A percentile compares a stretch with the other conserved stretches of the same genome.
phyloP scores from a whole-genome alignment of 345 rosid genomes.

The Luvunga scandens region DNA sequence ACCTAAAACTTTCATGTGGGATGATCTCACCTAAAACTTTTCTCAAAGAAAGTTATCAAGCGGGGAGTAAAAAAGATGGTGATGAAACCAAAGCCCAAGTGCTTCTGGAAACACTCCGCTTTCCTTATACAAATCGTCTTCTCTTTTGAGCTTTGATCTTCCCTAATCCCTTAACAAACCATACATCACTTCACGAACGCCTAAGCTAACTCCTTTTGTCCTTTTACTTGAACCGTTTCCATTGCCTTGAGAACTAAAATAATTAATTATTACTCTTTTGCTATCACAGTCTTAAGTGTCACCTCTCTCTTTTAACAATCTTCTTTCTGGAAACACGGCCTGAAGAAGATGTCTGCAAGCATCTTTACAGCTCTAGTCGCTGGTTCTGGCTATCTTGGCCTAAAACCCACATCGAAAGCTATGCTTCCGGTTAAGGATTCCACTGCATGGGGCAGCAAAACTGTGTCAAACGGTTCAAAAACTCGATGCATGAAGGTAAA shows the following conservation, averaged over 20 bases:
- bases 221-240: constrained; percentile 14
- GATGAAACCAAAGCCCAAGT: neutral
- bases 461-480: constrained; percentile 57
- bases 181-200: constrained; percentile 24
- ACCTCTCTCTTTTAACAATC: neutral
- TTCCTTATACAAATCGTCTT: neutral
- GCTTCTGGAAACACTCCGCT: neutral
- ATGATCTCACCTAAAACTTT: neutral
- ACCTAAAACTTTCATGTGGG: neutral
- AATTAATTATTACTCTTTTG: neutral
- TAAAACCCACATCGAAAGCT: constrained; percentile 29
- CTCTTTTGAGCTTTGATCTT: neutral
- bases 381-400: constrained; percentile 31
- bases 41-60: neutral
- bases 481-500: constrained; percentile 61
- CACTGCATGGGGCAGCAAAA: constrained; percentile 39
- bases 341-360: constrained; percentile 44
- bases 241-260: neutral
- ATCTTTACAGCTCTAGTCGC: constrained; percentile 35
- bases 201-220: constrained; percentile 28
- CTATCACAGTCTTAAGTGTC: neutral
- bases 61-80: neutral
- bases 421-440: constrained; percentile 32
- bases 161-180: constrained; percentile 11
- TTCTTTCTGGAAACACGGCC: neutral